phyloP scores from a whole-genome alignment of 495 filamentous ascomycete genomes.

The Cryomyces minteri region DNA sequence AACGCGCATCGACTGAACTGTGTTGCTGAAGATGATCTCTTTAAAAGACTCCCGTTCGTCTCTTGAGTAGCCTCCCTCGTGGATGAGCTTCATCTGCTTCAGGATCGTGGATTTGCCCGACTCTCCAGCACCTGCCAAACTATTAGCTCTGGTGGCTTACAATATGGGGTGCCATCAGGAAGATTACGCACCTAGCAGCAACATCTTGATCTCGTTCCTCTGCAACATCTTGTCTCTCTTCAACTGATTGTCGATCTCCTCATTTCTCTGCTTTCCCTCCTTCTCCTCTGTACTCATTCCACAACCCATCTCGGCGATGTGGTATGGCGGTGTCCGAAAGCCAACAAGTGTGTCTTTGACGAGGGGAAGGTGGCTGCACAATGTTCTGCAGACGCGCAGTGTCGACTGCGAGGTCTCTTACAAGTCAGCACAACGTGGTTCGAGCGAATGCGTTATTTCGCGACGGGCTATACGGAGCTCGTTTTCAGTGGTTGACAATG shows the following conservation, averaged over 20 bases:
- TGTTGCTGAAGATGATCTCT: slow-evolving; percentile 61
- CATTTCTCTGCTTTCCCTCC: slow-evolving; percentile 77
- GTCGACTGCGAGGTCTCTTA: too few relatives aligned
- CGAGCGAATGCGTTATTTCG: too few relatives aligned
- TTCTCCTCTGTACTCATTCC: slow-evolving; percentile 99
- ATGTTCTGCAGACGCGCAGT: too few relatives aligned
- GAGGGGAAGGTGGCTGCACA: too few relatives aligned
- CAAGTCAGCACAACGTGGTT: too few relatives aligned
- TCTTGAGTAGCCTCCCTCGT: slow-evolving; percentile 79
- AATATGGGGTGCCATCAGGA: neutral
- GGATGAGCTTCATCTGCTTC: slow-evolving; percentile 99
- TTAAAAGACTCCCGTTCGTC: slow-evolving; percentile 85
- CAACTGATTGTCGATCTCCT: slow-evolving; percentile 28
- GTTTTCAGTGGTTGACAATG: too few relatives aligned
- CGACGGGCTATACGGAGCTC: too few relatives aligned
- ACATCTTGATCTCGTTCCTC: slow-evolving; percentile 26
- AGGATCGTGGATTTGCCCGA: slow-evolving; percentile 96
- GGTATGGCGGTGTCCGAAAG: neutral
- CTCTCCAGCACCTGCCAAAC: slow-evolving; percentile 71
- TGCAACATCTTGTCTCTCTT: slow-evolving; percentile 23
- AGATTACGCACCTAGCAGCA: slow-evolving; percentile 20
- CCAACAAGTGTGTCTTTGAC: too few relatives aligned
- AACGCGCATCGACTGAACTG: slow-evolving; percentile 28
- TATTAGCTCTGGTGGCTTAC: slow-evolving; percentile 5
- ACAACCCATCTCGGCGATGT: slow-evolving; percentile 77